Evolutionary conservation across 768 basidiomycete species (phyloP).

Genomic region (Calocybe cyanea): DNA sequence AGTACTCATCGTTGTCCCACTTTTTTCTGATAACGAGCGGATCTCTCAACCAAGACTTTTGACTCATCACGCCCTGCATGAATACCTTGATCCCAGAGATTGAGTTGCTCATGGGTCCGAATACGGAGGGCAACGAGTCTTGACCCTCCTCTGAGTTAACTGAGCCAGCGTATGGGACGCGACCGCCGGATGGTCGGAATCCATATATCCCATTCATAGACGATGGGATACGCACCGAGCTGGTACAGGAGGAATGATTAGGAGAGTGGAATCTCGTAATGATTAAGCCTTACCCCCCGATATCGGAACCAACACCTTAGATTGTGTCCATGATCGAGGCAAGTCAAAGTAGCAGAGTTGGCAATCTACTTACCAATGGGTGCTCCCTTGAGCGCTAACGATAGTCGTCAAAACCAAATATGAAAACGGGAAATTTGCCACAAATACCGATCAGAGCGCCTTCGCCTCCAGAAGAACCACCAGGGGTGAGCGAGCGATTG

Average conservation of each 20-base stretch:
- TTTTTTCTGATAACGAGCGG: slow-evolving; percentile 52
- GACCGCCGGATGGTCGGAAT: slow-evolving; percentile 63
- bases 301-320: slow-evolving; percentile 74
- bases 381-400: slow-evolving; percentile 39
- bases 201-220: slow-evolving; percentile 69
- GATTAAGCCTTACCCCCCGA: slow-evolving; percentile 58
- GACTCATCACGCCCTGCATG: slow-evolving; percentile 55
- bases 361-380: slow-evolving; percentile 30
- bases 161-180: slow-evolving; percentile 68
- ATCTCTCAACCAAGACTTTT: slow-evolving; percentile 65
- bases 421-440: no score
- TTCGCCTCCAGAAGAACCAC: slow-evolving; percentile 87
- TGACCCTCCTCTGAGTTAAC: slow-evolving; percentile 67
- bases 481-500: slow-evolving; percentile 66
- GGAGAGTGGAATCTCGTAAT: neutral
- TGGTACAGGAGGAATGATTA: slow-evolving; percentile 19
- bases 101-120: slow-evolving; percentile 66
- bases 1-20: slow-evolving; percentile 61
- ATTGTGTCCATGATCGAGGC: slow-evolving; percentile 20
- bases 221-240: slow-evolving; percentile 70
- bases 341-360: neutral
- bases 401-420: neutral
- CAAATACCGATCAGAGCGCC: slow-evolving; percentile 63
- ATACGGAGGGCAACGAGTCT: slow-evolving; percentile 65
- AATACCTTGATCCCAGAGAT: slow-evolving; percentile 63